phyloP scores from a whole-genome alignment of 495 filamentous ascomycete genomes.

The Lasiosphaeriaceae sp. region DNA sequence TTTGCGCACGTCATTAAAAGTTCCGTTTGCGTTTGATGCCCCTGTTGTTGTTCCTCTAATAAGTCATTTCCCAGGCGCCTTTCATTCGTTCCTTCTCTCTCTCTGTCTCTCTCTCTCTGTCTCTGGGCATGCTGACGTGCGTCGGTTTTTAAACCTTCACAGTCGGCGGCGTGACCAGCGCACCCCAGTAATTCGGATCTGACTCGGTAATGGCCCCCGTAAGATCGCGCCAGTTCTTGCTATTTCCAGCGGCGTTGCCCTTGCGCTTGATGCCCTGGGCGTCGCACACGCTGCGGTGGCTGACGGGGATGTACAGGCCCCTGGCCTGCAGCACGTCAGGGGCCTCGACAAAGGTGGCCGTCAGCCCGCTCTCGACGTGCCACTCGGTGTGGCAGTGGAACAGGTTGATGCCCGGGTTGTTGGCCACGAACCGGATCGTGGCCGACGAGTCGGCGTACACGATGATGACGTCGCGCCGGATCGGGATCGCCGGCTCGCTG shows the following conservation, averaged over 20 bases:
- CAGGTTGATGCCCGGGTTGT: slow-evolving; percentile 51
- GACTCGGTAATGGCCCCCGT: slow-evolving; percentile 5
- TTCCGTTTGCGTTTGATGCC: too few relatives aligned
- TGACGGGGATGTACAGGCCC: slow-evolving; percentile 53
- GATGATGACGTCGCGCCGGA: slow-evolving; percentile 44
- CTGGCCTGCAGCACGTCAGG: slow-evolving; percentile 46
- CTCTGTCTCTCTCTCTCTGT: too few relatives aligned
- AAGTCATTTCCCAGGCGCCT: too few relatives aligned
- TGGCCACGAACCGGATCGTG: slow-evolving; percentile 36
- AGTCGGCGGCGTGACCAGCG: background rate
- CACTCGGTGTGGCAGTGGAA: slow-evolving; percentile 55
- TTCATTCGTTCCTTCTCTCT: too few relatives aligned
- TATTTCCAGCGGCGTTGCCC: slow-evolving; percentile 78
- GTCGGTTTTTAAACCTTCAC: background rate
- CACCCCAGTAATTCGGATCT: background rate
- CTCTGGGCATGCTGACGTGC: too few relatives aligned
- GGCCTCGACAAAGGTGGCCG: slow-evolving; percentile 59
- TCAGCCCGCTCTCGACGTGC: slow-evolving; percentile 48
- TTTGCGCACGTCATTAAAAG: too few relatives aligned
- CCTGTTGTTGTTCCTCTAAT: too few relatives aligned
- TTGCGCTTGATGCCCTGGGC: slow-evolving; percentile 39
- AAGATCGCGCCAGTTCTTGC: slow-evolving; percentile 58
- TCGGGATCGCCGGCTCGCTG: slow-evolving; percentile 30
- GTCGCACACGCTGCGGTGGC: slow-evolving; percentile 59
- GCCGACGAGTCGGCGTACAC: slow-evolving; percentile 36